These are phyloP conservation scores for Aspergillus sp. DNA, from an alignment of 2,329 filamentous ascomycete genomes.

Conservation along the genomic window DNA sequence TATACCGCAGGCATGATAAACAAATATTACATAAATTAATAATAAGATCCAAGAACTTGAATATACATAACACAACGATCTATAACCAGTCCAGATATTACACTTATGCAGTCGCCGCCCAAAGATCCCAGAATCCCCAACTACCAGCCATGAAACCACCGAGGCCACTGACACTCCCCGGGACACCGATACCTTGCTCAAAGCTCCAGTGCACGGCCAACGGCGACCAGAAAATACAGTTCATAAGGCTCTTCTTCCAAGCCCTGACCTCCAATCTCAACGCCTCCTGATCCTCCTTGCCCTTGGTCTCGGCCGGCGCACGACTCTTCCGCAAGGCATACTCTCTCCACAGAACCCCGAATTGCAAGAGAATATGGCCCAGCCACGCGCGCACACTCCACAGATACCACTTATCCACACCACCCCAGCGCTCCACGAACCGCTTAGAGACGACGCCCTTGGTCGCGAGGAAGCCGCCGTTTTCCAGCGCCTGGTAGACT, in stretches of 20 bases:
- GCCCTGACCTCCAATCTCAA: constrained; percentile 38
- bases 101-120: constrained; percentile 32
- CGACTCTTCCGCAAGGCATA: constrained; percentile 24
- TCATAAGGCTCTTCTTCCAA: constrained; percentile 55
- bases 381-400: constrained; percentile 78
- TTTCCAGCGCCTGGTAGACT: constrained; percentile 72
- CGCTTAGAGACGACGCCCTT: constrained; percentile 58
- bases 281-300: constrained; percentile 21
- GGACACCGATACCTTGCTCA: constrained; percentile 53
- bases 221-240: constrained; percentile 69
- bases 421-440: constrained; percentile 37
- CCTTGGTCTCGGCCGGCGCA: constrained; percentile 12
- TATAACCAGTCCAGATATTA: background rate
- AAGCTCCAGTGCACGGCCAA: constrained; percentile 77
- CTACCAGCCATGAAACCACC: constrained; percentile 47
- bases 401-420: constrained; percentile 54
- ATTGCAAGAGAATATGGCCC: constrained; percentile 66
- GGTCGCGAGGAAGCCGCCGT: constrained; percentile 65
- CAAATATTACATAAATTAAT: background rate
- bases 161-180: constrained; percentile 50
- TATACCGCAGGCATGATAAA: too few species aligned
- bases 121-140: constrained; percentile 38
- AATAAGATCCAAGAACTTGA: background rate
- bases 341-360: constrained; percentile 54
- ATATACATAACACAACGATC: background rate